Percentiles rank a stretch among this genome's conserved stretches.
Evolutionary conservation across 345 rosid genomes (phyloP).

Genomic region (Heritiera littoralis): DNA sequence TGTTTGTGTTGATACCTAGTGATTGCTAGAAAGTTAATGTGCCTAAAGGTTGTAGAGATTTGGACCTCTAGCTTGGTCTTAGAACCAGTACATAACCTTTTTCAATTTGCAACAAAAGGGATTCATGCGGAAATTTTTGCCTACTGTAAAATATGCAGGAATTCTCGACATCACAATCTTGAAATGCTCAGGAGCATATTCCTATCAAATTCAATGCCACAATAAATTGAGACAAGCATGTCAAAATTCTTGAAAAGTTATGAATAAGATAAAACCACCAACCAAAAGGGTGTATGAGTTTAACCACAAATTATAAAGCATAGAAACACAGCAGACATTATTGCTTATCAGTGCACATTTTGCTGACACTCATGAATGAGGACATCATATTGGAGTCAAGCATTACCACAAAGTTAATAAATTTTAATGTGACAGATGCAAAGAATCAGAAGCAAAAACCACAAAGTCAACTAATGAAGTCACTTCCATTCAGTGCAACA

Average conservation of each 20-base stretch:
- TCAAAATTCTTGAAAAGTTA: conserved; percentile 5
- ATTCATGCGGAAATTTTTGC: conserved; percentile 17
- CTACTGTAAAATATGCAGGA: conserved; percentile 97
- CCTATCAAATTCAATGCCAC: conserved; percentile 44
- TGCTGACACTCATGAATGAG: not conserved
- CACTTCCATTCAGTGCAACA: not conserved
- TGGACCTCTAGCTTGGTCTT: not conserved
- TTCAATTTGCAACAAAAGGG: not conserved
- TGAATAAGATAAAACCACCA: not conserved
- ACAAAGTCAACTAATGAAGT: not conserved
- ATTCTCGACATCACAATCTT: conserved; percentile 80
- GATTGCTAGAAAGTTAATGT: not conserved
- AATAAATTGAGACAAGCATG: conserved; percentile 2
- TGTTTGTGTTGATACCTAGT: conserved; percentile 1
- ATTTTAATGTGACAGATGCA: not conserved
- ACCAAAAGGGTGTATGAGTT: not conserved
- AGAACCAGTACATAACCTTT: not conserved
- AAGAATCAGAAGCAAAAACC: not conserved
- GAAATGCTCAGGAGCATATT: conserved; percentile 77
- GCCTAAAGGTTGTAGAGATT: not conserved
- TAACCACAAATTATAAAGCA: not conserved
- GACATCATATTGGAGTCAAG: not conserved
- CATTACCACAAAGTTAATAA: not conserved
- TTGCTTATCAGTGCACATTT: not conserved
- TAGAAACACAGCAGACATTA: not conserved